These are phyloP conservation scores for Cantharellus anzutake DNA, from an alignment of 768 basidiomycete species.

Conservation along the genomic window DNA sequence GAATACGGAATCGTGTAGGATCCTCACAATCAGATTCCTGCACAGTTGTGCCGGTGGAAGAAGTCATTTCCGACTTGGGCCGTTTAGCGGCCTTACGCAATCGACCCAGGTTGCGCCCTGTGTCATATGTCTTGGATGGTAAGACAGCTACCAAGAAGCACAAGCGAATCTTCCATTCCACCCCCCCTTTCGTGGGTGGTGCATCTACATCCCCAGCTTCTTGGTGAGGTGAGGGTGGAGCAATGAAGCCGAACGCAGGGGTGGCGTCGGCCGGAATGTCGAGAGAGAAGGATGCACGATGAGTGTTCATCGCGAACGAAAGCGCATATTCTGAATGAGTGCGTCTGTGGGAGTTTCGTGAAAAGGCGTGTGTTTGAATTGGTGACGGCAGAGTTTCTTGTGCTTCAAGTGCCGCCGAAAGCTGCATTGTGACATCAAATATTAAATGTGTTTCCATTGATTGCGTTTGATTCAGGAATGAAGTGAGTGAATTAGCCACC, in stretches of 20 bases:
- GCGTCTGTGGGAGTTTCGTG: constrained; percentile 25
- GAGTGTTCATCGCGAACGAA: constrained; percentile 48
- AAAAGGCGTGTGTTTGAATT: constrained; percentile 20
- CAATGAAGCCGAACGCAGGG: constrained; percentile 49
- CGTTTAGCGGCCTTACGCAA: too few species aligned
- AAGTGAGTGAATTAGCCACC: background rate
- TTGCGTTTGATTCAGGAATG: background rate
- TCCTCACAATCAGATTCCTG: constrained; percentile 23
- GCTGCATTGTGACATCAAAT: constrained; percentile 21
- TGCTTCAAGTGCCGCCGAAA: constrained; percentile 77
- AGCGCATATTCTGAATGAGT: constrained; percentile 77
- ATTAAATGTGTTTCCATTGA: background rate
- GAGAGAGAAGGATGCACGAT: constrained; percentile 68
- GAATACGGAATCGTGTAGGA: too few species aligned
- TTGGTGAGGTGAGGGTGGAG: background rate
- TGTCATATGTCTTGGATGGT: constrained; percentile 21
- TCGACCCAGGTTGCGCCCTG: constrained; percentile 8
- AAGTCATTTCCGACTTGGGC: constrained; percentile 5
- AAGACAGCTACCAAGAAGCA: constrained; percentile 67
- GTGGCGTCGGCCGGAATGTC: constrained; percentile 88
- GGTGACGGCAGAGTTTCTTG: constrained; percentile 63
- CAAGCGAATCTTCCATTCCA: constrained; percentile 79
- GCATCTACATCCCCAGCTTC: constrained; percentile 17
- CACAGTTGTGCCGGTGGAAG: constrained; percentile 18
- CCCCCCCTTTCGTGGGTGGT: constrained; percentile 32